Percentiles rank a stretch among this genome's conserved stretches.
Conservation (phyloP, 2,329 filamentous ascomycete genomes). For the Ustilaginoidea virens region DNA sequence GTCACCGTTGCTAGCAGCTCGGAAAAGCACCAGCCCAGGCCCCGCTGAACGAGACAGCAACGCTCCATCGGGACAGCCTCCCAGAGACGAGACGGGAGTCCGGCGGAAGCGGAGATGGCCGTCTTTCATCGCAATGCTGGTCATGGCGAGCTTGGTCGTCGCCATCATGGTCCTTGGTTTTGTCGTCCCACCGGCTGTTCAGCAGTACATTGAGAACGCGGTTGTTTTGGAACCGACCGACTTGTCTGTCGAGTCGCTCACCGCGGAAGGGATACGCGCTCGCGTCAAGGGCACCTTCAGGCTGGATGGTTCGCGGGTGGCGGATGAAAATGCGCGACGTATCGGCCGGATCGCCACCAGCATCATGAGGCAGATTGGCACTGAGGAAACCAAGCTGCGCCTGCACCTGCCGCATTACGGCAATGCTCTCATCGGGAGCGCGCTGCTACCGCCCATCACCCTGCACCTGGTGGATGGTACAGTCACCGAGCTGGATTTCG, state of each 20-base stretch:
- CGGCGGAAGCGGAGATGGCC: slow-evolving; percentile 43
- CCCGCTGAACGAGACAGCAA: slow-evolving; percentile 16
- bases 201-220: slow-evolving; percentile 77
- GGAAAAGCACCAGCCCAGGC: too few species aligned
- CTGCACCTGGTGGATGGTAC: slow-evolving; percentile 66
- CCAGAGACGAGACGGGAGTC: slow-evolving; percentile 11
- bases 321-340: slow-evolving; percentile 53
- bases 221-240: slow-evolving; percentile 69
- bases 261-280: slow-evolving; percentile 58
- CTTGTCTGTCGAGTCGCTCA: slow-evolving; percentile 76
- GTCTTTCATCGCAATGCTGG: slow-evolving; percentile 55
- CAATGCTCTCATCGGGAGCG: slow-evolving; percentile 62
- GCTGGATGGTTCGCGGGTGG: slow-evolving; percentile 64
- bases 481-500: slow-evolving; percentile 62
- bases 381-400: slow-evolving; percentile 52
- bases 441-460: slow-evolving; percentile 57
- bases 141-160: slow-evolving; percentile 48
- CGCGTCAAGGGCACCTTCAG: slow-evolving; percentile 70
- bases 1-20: slow-evolving; percentile 33
- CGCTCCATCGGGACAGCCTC: slow-evolving; percentile 14
- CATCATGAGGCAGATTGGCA: slow-evolving; percentile 64
- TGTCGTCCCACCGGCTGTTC: slow-evolving; percentile 61
- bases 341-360: slow-evolving; percentile 68
- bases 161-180: slow-evolving; percentile 66
- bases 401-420: slow-evolving; percentile 76